Percentiles rank a stretch among this genome's conserved stretches.
phyloP scores from a whole-genome alignment of 1,139 yeast species.

The Pichia sp. region DNA sequence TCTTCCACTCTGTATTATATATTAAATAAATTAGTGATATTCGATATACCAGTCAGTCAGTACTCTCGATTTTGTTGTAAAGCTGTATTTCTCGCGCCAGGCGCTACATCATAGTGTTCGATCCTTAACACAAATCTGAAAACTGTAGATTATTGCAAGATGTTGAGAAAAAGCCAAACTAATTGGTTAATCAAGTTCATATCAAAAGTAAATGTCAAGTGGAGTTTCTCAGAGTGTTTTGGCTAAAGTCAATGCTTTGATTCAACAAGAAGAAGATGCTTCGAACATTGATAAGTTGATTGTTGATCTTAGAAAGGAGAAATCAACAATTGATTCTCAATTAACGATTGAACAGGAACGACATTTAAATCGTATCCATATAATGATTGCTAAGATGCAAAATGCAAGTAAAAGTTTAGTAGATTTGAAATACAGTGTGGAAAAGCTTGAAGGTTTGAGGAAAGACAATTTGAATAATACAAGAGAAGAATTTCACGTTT shows the following conservation, averaged over 20 bases:
- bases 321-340: constrained; percentile 40
- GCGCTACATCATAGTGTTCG: too few species aligned
- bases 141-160: too few species aligned
- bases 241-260: constrained; percentile 34
- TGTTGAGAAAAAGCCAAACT: too few species aligned
- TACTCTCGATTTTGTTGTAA: too few species aligned
- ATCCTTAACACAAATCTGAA: too few species aligned
- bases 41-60: too few species aligned
- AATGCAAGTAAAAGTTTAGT: constrained; percentile 36
- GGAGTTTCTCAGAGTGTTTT: constrained; percentile 9
- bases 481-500: constrained; percentile 30
- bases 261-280: constrained; percentile 46
- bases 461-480: constrained; percentile 29
- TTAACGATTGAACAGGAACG: constrained; percentile 39
- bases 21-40: too few species aligned
- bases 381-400: constrained; percentile 22
- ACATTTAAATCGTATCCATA: constrained; percentile 16
- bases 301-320: constrained; percentile 43
- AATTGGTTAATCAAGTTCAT: not conserved
- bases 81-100: too few species aligned
- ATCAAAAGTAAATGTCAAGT: not conserved
- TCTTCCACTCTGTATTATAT: not conserved
- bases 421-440: constrained; percentile 46
- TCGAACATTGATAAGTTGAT: constrained; percentile 36
- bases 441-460: constrained; percentile 51